A percentile compares a stretch with the other conserved stretches of the same genome.
Evolutionary conservation across 306 rosid species (phyloP).

Genomic region (Coriaria nepalensis): DNA sequence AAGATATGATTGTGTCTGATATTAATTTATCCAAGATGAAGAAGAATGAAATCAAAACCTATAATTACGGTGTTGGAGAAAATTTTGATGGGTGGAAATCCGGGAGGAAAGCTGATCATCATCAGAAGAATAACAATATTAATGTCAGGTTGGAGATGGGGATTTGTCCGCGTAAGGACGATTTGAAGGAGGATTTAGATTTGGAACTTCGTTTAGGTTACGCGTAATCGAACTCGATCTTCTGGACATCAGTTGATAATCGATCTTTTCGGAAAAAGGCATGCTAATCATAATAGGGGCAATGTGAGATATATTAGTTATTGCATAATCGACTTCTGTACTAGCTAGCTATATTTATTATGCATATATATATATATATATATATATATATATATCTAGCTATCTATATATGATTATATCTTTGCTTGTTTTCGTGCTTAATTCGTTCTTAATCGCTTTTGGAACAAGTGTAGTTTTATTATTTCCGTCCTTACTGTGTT

Average conservation of each 20-base stretch:
- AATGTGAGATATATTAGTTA: no score
- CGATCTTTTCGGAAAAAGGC: neutral
- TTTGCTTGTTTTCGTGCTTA: no score
- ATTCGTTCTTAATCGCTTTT: no score
- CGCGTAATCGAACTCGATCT: slow-evolving; percentile 5
- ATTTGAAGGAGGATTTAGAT: slow-evolving; percentile 49
- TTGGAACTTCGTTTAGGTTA: slow-evolving; percentile 89
- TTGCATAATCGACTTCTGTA: no score
- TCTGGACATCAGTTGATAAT: neutral
- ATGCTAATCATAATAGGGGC: no score
- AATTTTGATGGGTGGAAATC: neutral
- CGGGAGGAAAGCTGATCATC: slow-evolving; percentile 1
- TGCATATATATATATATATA: no score
- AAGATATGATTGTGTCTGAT: neutral
- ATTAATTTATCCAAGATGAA: slow-evolving; percentile 11
- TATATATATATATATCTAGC: no score
- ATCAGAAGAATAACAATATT: slow-evolving; percentile 22
- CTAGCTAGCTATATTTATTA: no score
- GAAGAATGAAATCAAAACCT: slow-evolving; percentile 8
- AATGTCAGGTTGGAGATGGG: slow-evolving; percentile 55
- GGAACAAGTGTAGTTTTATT: no score
- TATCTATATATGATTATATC: no score
- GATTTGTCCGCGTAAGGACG: slow-evolving; percentile 31
- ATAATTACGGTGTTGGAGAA: slow-evolving; percentile 6
- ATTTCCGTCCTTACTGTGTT: no score